Conservation (phyloP, 2,329 filamentous ascomycete genomes). For the Neocucurbitaria cava region DNA sequence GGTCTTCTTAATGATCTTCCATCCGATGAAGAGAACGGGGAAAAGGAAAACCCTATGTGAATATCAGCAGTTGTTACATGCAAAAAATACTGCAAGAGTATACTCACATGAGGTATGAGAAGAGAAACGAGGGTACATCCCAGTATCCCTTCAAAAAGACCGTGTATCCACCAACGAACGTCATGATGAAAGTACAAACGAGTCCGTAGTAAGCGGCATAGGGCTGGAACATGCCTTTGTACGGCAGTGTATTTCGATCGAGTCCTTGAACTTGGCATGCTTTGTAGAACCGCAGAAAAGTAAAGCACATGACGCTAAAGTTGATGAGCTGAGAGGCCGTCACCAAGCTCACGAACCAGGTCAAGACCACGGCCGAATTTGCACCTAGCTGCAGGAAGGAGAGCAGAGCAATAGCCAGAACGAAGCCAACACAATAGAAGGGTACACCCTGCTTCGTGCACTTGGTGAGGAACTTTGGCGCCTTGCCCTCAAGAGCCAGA, state of each 20-base stretch:
- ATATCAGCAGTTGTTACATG: constrained; percentile 3
- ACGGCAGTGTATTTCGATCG: constrained; percentile 71
- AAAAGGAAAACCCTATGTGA: constrained; percentile 66
- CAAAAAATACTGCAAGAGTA: not conserved
- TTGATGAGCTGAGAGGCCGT: constrained; percentile 70
- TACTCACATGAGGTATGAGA: constrained; percentile 54
- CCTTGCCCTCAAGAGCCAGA: constrained; percentile 62
- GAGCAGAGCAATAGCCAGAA: constrained; percentile 72
- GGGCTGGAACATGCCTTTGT: constrained; percentile 73
- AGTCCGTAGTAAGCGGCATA: constrained; percentile 74
- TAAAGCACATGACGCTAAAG: constrained; percentile 65
- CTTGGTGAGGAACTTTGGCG: constrained; percentile 62
- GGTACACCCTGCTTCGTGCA: constrained; percentile 71
- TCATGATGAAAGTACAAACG: constrained; percentile 70
- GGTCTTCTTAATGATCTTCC: constrained; percentile 74
- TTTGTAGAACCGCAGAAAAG: constrained; percentile 75
- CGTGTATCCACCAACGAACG: constrained; percentile 76
- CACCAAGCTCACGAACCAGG: constrained; percentile 76
- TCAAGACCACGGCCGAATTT: constrained; percentile 70
- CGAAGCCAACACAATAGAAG: constrained; percentile 72
- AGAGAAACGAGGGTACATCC: constrained; percentile 74
- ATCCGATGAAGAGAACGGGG: constrained; percentile 71
- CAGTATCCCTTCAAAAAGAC: constrained; percentile 75
- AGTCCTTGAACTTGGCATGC: constrained; percentile 74
- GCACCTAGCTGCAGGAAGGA: constrained; percentile 78